Base-by-base conservation (phyloP, 1,139 yeast species). In the Meyerozyma carpophila region DNA sequence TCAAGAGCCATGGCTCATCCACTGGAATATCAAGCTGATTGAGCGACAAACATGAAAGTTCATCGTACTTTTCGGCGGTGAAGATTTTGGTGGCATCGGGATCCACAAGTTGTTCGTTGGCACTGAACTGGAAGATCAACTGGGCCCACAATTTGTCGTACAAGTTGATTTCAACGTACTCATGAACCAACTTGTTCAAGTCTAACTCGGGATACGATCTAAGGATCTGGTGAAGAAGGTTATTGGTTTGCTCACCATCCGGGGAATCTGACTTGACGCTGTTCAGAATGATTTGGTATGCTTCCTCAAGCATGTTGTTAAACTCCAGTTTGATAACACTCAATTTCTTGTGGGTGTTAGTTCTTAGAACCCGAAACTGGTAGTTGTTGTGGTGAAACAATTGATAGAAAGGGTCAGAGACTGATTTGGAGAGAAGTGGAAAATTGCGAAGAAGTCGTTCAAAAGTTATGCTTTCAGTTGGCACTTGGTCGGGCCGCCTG, bases 11-110 rank as follows among this genome's bases (percentile, higher is more conserved):
- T 41, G 76, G 74, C 47, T 65, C 53, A 38, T 59, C 54, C 3
- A 63, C 66, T 6, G 82, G 88, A 28, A 81, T 62, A 10, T 84
- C 91, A 6, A 89, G 72, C 56, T 90, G 96, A 43, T 83, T 81
- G 10, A 90, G 61, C 31, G 94, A 84, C 6, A 90, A 57, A 53
- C 77, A 58, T 14, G 74, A 67, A 16, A 89, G 53, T 8, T 59
- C 52, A 2, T 68, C 57, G 61, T 79, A 78, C 44, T 61, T 57
- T 32, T 65, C 57, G 27, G 58, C 45, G 9, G 77, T 57, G 44
- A 65, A 53, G 53, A 61, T 38, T 44, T 57, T 49, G 28, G 52
- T 50, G 48, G 83, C 59, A 20, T 59, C 58, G 27, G 59, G 51
- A 42, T 69, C 61, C 48, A 37, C 60, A 29, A 44, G 54, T 39